Base-by-base conservation (phyloP, 2,329 filamentous ascomycete species). In the Ophiostoma montium region DNA sequence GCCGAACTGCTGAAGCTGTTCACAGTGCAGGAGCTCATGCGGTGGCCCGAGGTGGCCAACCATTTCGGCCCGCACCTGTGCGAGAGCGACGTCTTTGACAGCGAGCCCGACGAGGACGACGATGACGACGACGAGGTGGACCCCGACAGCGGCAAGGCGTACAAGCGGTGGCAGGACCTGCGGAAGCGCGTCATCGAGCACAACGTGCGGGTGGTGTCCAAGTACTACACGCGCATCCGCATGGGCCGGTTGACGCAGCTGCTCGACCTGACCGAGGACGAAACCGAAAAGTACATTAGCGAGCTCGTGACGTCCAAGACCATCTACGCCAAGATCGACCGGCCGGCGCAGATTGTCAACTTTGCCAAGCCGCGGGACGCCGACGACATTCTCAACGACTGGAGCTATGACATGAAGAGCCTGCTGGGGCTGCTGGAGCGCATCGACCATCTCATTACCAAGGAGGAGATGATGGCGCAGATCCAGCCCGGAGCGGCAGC, bases 401-500 rank as follows among this genome's bases (percentile, higher is more conserved):
- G 92, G 92, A 95, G 88, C 64, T 83, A 86, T 60, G 95, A 95
- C 67, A 96, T 66, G 80, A 65, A 65, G 61, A 85, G 78, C 59
- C 67, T 90, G 59, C 67, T 90, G 51, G 83, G 82, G n/a, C 67
- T 86, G 52, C 63, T 90, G 58, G 85, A 89, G 72, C 71, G 85
- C 46, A 94, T 98, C 53, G 92, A 98, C 63, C 92, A 98, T 66
- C 74, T 98, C 60, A 98, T 98, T 61, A 98, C 94, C 49, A 96
- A 96, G 75, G 92, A 98, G 69, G 92, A 98, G 74, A 98, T 98
- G 92, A 98, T 98, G 92, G 92, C 92, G 36, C 78, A 89, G 52
- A 96, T 98, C 60, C 83, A 92, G 65, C 86, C 86, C 6, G 72
- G 63, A 7, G 68, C 67, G 46, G 64, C 63, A 52, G 62, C 57